Base-by-base conservation (phyloP, 805 yeast genomes). In the Phaffomyces thermotolerans region DNA sequence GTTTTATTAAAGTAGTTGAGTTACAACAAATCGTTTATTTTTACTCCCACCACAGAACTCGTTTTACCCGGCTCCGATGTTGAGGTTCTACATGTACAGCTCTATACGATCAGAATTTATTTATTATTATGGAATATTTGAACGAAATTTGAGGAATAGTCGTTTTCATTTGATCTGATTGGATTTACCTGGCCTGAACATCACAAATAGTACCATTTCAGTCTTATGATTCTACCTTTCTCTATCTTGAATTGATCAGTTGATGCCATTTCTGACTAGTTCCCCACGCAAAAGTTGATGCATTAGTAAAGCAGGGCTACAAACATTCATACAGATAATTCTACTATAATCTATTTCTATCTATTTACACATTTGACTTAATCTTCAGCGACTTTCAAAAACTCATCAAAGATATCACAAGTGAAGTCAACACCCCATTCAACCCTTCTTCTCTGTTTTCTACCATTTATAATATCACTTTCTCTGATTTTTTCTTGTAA, bases 391-490 rank as follows among this genome's bases (percentile, higher is more conserved):
- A 33, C 33, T 36, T 57, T 61, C 39, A 67, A 41, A 29, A 72
- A 55, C 51, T 70, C 81, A 32, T 70, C 76, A 17, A 76, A 69
- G 34, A 79, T 63, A 48, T 78, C 84, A 45, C 70, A 61, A 60
- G 76, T 65, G 2, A 77, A 64, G 41, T 72, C 75, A 17, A 71
- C 68, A 3, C 83, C 93, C 95, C 95, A 85, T 29, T 68, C 66
- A 1, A 83, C 75, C 52, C 90, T 70, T 37, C 62, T 69, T 31
- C 58, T 66, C 54, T 79, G 84, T 52, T 72, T 73, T 49, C 68
- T 70, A 14, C 87, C 79, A 41, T 65, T 65, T 34, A 79, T 58
- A 35, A 77, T 63, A 46, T 68, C 71, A 59, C 80, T 71, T 18
- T 57, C 55, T 47, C 64, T 57, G 20, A 81, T 68, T 34, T 64